Percentiles rank a stretch among this genome's conserved stretches.
phyloP scores from a whole-genome alignment of 495 filamentous ascomycete genomes.

The Hypoxylon fragiforme region DNA sequence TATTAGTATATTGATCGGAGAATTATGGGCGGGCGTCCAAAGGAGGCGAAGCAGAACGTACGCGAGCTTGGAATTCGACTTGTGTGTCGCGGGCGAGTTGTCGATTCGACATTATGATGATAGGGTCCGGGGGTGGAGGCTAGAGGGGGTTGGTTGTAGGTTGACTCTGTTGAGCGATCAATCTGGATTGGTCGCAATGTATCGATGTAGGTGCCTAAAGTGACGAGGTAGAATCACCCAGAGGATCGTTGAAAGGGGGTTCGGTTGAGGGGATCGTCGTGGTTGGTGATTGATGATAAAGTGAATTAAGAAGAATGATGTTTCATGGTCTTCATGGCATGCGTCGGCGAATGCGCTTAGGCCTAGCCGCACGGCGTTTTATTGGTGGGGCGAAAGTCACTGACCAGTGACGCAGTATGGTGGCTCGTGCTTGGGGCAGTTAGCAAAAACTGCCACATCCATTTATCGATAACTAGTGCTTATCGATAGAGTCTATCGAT shows the following conservation, averaged over 20 bases:
- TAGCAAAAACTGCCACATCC: slow-evolving; percentile 7
- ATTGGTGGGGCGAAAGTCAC: slow-evolving; percentile 19
- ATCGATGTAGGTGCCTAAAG: not conserved
- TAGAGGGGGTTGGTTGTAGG: too few species aligned
- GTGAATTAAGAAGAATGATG: slow-evolving; percentile 6
- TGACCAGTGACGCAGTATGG: slow-evolving; percentile 27
- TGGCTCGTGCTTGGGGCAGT: not conserved
- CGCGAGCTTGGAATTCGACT: slow-evolving; percentile 55
- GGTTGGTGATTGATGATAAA: too few species aligned
- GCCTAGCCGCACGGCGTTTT: slow-evolving; percentile 1
- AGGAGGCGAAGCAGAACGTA: too few species aligned
- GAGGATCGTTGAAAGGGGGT: not conserved
- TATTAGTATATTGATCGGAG: not conserved
- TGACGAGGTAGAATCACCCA: not conserved
- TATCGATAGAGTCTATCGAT: not conserved
- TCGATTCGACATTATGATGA: slow-evolving; percentile 51
- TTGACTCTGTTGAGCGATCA: too few species aligned
- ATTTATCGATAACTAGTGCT: not conserved
- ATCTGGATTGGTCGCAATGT: not conserved
- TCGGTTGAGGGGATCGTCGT: slow-evolving; percentile 1
- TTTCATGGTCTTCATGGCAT: not conserved
- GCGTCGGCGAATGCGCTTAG: not conserved
- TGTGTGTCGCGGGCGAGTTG: slow-evolving; percentile 57
- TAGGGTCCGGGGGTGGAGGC: not conserved
- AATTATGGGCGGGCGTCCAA: not conserved